Evolutionary conservation across 1,284 basidiomycete species (phyloP), one percentile per base, ranked within the genome.

Genomic region (Cryptococcus neoformans): DNA sequence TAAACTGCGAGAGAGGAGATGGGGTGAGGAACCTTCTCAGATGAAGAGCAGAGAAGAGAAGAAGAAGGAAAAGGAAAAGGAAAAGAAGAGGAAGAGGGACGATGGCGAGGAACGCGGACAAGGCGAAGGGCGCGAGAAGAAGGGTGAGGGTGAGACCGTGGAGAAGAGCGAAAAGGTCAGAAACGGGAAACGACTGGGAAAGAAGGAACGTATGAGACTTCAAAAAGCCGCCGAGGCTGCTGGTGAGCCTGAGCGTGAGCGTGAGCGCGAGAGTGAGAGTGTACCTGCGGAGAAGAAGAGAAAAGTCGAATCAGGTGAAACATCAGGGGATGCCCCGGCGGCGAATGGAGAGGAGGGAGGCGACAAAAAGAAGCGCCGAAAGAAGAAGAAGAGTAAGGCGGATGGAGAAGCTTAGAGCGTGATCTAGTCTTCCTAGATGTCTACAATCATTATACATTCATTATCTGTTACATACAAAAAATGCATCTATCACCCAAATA

Each of bases 1-100:
- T 14, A 83, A 80, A 59, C 74, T 93, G 47, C 75, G 74, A 34
- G 68, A 62, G 14, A 68, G 81, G 39, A 71, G 68, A 51, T 81
- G 81, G 80, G 80, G 80, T 40, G 79, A 79, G 49, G 78, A 80
- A 16, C 51, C 34, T 10, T 16, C 16, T 28, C n/a, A 16, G 42
- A n/a, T 57, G 16, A 40, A 56, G 55, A 17, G 62, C 60, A 28
- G 28, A 51, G 51, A 53, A 9, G 50, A 16, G 6, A 39, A 28
- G 34, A 45, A n/a, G 49, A 53, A 59, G 51, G 58, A 56, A 12
- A 49, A 44, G 7, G 70, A 70, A 46, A 79, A 77, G 68, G 70
- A 76, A 11, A 76, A 78, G 59, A 80, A 80, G 53, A 80, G 78
- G 68, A 78, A 79, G 59, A 79, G 80, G 65, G 64, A 78, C 48